A percentile compares a stretch with the other conserved stretches of the same genome.
Evolutionary conservation across 2,329 filamentous ascomycete species (phyloP).

Genomic region (Scytalidium lignicola): DNA sequence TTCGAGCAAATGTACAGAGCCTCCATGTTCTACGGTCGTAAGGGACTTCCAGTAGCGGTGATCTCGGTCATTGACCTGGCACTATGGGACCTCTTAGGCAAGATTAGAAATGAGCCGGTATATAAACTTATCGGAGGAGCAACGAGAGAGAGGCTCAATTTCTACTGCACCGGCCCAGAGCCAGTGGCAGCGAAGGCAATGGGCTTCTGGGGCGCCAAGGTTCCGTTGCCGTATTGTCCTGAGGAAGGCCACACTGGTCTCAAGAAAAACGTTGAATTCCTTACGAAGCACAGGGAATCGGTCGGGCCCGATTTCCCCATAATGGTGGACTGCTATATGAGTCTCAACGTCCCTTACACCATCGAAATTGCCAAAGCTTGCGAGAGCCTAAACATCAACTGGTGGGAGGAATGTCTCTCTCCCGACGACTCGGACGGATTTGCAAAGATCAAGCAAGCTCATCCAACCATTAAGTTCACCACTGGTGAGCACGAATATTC

Average conservation of each 20-base stretch:
- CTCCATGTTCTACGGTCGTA: slow-evolving; percentile 95
- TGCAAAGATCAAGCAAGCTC: slow-evolving; percentile 81
- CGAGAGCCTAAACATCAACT: slow-evolving; percentile 82
- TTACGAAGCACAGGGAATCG: slow-evolving; percentile 75
- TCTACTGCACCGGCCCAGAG: slow-evolving; percentile 92
- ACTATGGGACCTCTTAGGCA: slow-evolving; percentile 87
- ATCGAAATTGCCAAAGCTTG: slow-evolving; percentile 85
- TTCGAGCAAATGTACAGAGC: slow-evolving; percentile 97
- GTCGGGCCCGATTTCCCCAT: slow-evolving; percentile 88
- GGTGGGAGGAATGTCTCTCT: slow-evolving; percentile 93
- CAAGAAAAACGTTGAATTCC: slow-evolving; percentile 84
- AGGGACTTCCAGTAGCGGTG: slow-evolving; percentile 82
- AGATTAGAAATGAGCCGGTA: slow-evolving; percentile 86
- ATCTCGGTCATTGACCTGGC: slow-evolving; percentile 94
- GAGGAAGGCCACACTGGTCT: slow-evolving; percentile 80
- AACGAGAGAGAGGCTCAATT: slow-evolving; percentile 77
- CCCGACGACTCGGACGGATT: slow-evolving; percentile 93
- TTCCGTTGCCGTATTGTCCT: slow-evolving; percentile 83
- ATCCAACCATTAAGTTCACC: slow-evolving; percentile 88
- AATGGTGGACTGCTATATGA: slow-evolving; percentile 98
- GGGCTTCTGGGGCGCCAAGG: slow-evolving; percentile 89
- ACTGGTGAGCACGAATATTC: slow-evolving; percentile 96
- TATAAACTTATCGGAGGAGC: slow-evolving; percentile 91
- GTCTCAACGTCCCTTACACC: slow-evolving; percentile 84
- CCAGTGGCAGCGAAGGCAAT: slow-evolving; percentile 74